These are phyloP conservation scores for Graphilbum ipis-grandicollis DNA, from an alignment of 2,329 filamentous ascomycete species.

Conservation along the genomic window DNA sequence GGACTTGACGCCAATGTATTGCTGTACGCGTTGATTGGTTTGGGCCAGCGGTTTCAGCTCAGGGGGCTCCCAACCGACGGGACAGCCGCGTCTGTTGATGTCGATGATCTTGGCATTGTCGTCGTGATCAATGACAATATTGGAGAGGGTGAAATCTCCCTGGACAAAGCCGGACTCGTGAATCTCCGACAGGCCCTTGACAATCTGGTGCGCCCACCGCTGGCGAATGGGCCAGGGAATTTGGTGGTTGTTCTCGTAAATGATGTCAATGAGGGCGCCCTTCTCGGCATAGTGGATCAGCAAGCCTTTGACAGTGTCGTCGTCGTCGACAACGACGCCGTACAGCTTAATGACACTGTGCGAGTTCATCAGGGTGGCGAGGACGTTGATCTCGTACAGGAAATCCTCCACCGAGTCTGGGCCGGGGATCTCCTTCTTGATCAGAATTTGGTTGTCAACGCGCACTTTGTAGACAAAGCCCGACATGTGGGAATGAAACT, in stretches of 20 bases:
- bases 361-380: conserved; percentile 59
- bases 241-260: conserved; percentile 57
- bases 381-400: conserved; percentile 88
- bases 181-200: conserved; percentile 76
- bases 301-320: conserved; percentile 64
- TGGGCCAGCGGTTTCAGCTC: conserved; percentile 76
- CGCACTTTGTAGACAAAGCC: conserved; percentile 93
- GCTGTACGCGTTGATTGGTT: conserved; percentile 75
- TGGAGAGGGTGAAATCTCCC: conserved; percentile 91
- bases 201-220: conserved; percentile 82
- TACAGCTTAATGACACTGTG: conserved; percentile 70
- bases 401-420: conserved; percentile 94
- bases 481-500: conserved; percentile 84
- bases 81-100: conserved; percentile 93
- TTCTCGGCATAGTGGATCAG: conserved; percentile 76
- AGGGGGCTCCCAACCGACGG: conserved; percentile 92
- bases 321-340: conserved; percentile 74
- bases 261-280: conserved; percentile 76
- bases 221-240: conserved; percentile 57
- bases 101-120: conserved; percentile 94
- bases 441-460: conserved; percentile 50
- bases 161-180: conserved; percentile 95
- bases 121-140: conserved; percentile 78
- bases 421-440: conserved; percentile 96
- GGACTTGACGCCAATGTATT: conserved; percentile 97